Evolutionary conservation across 2,329 filamentous ascomycete species (phyloP), one percentile per base, ranked within the genome.

Genomic region (Zarea fungicola): DNA sequence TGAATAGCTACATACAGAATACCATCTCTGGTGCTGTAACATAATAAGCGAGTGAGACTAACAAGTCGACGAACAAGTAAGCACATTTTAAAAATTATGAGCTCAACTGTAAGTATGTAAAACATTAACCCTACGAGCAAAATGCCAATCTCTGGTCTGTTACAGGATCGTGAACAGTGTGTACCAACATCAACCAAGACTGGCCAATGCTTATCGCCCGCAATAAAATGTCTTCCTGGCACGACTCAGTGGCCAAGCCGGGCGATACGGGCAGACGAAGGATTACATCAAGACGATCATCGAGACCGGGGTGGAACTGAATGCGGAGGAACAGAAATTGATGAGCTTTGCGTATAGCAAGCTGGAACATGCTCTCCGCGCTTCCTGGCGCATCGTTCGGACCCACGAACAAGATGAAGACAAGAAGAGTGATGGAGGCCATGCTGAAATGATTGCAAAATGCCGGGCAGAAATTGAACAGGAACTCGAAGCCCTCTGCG

Each of bases 321-420:
- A 4, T 22, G 18, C 35, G 6, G 44, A 47, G 18, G 44, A 47
- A 22, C 32, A 29, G 13, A 37, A 32, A 7, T 13, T 47, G 11
- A 25, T 47, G 6, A 39, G 44, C 19, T 16, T 47, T 29, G 32
- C 44, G 18, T 47, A 31, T n/a, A 40, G 44, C 26, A 47, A 40
- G 18, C 26, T 47, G 1, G 31, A 47, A n/a, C 35, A 47, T 31
- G 14, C 25, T 22, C 25, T 47, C 3, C 34, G 44, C 2, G 35
- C 22, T 22, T 37, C 44, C 9, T 47, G 44, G 44, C 34, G 35
- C 3, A 14, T 31, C 19, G 35, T 39, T 9, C 22, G 11, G 5
- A 19, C 44, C 6, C 13, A 32, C 6, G 41, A 43, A 13, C 19
- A 40, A 14, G 44, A 37, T 9, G 23, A 43, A 23, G 23, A 32